Evolutionary conservation across 169 alveolate genomes (phyloP).

Genomic region (Plasmodium vivax): DNA sequence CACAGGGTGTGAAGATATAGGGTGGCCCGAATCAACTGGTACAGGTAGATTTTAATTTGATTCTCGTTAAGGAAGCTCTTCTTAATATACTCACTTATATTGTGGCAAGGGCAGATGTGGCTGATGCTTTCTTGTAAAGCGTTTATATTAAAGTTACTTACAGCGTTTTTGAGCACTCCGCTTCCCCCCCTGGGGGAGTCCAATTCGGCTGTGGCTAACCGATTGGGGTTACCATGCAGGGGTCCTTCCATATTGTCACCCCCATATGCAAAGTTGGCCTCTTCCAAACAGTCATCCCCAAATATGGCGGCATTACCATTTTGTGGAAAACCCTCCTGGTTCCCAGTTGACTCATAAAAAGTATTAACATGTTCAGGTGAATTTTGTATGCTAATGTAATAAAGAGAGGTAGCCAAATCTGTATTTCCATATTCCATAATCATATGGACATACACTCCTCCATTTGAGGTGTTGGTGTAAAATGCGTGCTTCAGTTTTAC

Average conservation of each 20-base stretch:
- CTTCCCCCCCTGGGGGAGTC: not conserved
- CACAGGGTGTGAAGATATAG: constrained; percentile 96
- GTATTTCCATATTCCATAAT: constrained; percentile 69
- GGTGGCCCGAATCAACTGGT: constrained; percentile 94
- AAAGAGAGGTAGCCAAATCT: constrained; percentile 63
- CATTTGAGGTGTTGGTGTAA: constrained; percentile 77
- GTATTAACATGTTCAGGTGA: not conserved
- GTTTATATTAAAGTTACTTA: constrained; percentile 15
- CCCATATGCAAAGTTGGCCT: not conserved
- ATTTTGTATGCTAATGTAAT: constrained; percentile 35
- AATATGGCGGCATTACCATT: not conserved
- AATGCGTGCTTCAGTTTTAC: constrained; percentile 93
- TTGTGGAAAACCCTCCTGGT: not conserved
- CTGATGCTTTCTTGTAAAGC: constrained; percentile 2
- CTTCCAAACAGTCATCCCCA: not conserved
- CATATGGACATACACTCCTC: constrained; percentile 61
- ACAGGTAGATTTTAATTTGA: constrained; percentile 93
- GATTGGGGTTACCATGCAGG: not conserved
- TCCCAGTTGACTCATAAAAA: not conserved
- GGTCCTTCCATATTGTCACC: not conserved
- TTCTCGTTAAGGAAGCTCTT: constrained; percentile 46
- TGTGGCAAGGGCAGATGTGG: constrained; percentile 42
- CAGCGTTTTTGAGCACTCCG: not conserved
- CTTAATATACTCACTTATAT: constrained; percentile 45
- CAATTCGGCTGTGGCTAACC: not conserved